Percentiles rank a stretch among this genome's conserved stretches.
Conservation (phyloP, 1,284 basidiomycete species). For the Gomphus bonarii region DNA sequence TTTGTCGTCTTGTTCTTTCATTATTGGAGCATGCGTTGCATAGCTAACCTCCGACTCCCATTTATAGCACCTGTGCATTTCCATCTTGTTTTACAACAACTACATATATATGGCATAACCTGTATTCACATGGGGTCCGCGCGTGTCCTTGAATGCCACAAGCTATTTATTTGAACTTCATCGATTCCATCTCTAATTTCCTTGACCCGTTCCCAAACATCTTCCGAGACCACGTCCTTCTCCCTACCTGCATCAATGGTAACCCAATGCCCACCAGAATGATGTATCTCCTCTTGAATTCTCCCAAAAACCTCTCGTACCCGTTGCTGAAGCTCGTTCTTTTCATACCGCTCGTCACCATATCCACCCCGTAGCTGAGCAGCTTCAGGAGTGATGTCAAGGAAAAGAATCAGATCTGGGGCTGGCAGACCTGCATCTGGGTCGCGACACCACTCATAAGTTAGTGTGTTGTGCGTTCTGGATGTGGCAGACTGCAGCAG, state of each 20-base stretch:
- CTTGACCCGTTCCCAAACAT: constrained; percentile 46
- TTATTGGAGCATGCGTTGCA: constrained; percentile 7
- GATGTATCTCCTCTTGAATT: constrained; percentile 46
- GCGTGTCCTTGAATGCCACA: neutral
- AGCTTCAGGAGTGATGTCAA: constrained; percentile 68
- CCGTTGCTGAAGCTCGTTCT: constrained; percentile 59
- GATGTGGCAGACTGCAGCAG: constrained; percentile 21
- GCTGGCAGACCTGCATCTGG: constrained; percentile 83
- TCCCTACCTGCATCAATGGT: constrained; percentile 55
- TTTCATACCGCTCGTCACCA: constrained; percentile 86
- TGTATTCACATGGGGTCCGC: neutral
- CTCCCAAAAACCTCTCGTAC: constrained; percentile 57
- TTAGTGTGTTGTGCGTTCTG: constrained; percentile 15
- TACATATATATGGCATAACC: neutral
- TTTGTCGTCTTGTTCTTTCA: neutral
- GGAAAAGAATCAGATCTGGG: constrained; percentile 84
- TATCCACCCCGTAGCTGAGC: constrained; percentile 77
- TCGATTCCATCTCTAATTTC: constrained; percentile 24
- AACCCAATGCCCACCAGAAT: constrained; percentile 38
- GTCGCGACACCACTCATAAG: constrained; percentile 70
- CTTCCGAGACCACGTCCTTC: constrained; percentile 45
- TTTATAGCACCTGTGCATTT: neutral
- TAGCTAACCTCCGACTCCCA: neutral
- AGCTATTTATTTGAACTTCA: neutral
- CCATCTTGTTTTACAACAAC: constrained; percentile 1